Evolutionary conservation across 306 rosid species (phyloP).

Genomic region (peach (Prunus persica)): DNA sequence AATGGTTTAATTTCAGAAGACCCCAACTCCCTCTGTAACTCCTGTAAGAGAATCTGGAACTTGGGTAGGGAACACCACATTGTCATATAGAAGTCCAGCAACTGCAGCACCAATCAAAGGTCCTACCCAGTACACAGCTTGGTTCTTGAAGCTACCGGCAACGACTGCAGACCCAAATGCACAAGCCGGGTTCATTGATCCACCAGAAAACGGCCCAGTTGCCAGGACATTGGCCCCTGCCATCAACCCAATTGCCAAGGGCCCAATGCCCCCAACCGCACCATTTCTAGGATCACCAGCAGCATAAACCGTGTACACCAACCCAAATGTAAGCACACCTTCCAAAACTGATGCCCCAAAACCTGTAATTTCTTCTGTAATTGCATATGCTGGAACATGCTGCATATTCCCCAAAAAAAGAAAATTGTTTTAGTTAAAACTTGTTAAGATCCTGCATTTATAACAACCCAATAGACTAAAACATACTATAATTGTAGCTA

Average conservation of each 20-base stretch:
- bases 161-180: slow-evolving; percentile 76
- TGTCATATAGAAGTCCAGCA: slow-evolving; percentile 74
- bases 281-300: slow-evolving; percentile 69
- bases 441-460: too few relatives aligned
- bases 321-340: slow-evolving; percentile 60
- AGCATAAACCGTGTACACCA: slow-evolving; percentile 72
- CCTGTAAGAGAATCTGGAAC: slow-evolving; percentile 32
- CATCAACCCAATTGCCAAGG: slow-evolving; percentile 55
- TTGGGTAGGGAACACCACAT: slow-evolving; percentile 45
- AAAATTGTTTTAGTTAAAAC: not conserved
- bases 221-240: slow-evolving; percentile 71
- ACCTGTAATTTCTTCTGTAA: slow-evolving; percentile 85
- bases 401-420: slow-evolving; percentile 7
- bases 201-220: slow-evolving; percentile 82
- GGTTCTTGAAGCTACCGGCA: slow-evolving; percentile 74
- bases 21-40: slow-evolving; percentile 32
- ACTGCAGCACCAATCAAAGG: slow-evolving; percentile 77
- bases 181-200: slow-evolving; percentile 84
- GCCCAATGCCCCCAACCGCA: slow-evolving; percentile 43
- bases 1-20: not conserved
- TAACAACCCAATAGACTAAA: too few relatives aligned
- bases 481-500: too few relatives aligned
- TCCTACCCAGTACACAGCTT: slow-evolving; percentile 93
- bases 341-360: slow-evolving; percentile 89
- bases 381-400: slow-evolving; percentile 61